These are phyloP conservation scores for Solanum verrucosum DNA, from an alignment of 257 asterid species.

Conservation along the genomic window DNA sequence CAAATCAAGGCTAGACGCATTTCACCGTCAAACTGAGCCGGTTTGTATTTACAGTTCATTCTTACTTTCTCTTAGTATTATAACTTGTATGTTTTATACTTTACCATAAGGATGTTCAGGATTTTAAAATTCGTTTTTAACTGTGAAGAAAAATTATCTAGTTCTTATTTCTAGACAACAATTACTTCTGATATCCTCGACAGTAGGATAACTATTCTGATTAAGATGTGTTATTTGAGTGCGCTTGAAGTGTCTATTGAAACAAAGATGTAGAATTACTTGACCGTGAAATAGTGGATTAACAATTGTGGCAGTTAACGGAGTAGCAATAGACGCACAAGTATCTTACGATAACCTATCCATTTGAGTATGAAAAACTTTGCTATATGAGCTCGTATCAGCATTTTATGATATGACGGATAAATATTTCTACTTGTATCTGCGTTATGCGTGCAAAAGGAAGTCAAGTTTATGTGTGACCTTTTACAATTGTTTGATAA, in stretches of 20 bases:
- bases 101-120: neutral
- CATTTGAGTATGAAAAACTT: neutral
- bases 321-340: neutral
- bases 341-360: neutral
- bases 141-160: neutral
- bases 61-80: neutral
- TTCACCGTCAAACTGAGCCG: constrained; percentile 88
- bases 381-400: neutral
- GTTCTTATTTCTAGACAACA: neutral
- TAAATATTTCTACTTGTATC: neutral
- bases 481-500: neutral
- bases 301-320: neutral
- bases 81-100: neutral
- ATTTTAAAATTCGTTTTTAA: no score
- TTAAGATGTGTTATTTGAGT: neutral
- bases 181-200: neutral
- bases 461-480: neutral
- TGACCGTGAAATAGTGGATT: neutral
- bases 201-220: neutral
- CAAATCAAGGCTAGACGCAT: constrained; percentile 89
- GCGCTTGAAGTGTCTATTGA: neutral
- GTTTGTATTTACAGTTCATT: constrained; percentile 20
- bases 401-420: neutral
- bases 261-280: neutral
- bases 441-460: neutral